These are phyloP conservation scores for Fraxinus xanthoxyloides DNA, from an alignment of 305 asterid genomes.

Conservation along the genomic window DNA sequence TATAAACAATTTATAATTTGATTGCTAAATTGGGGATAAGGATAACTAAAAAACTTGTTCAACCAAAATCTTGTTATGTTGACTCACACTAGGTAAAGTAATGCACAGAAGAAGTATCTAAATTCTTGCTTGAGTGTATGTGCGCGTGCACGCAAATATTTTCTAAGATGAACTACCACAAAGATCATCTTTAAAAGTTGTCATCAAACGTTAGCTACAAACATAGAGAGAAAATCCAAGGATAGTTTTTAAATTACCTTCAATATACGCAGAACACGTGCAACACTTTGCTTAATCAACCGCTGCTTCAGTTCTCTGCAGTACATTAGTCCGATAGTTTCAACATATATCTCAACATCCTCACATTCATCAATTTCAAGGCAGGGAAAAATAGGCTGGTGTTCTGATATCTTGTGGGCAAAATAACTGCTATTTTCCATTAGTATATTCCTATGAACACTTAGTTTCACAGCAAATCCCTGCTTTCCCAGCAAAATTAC, in stretches of 20 bases:
- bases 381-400: constrained; percentile 67
- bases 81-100: neutral
- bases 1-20: neutral
- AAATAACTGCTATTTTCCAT: constrained; percentile 66
- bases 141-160: neutral
- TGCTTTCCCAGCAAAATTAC: constrained; percentile 74
- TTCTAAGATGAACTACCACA: neutral
- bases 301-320: constrained; percentile 83
- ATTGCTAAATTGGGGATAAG: neutral
- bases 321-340: constrained; percentile 90
- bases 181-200: neutral
- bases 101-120: neutral
- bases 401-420: constrained; percentile 44
- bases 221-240: constrained; percentile 3
- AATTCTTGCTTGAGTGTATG: neutral
- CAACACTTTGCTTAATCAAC: constrained; percentile 80
- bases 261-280: constrained; percentile 80
- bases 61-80: neutral
- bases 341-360: constrained; percentile 91
- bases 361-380: constrained; percentile 84
- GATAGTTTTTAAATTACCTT: constrained; percentile 49
- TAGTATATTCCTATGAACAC: constrained; percentile 70
- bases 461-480: constrained; percentile 80
- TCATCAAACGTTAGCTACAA: neutral
- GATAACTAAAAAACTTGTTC: neutral